Conservation (phyloP, 257 asterid species). For the Verbascum thapsus region DNA sequence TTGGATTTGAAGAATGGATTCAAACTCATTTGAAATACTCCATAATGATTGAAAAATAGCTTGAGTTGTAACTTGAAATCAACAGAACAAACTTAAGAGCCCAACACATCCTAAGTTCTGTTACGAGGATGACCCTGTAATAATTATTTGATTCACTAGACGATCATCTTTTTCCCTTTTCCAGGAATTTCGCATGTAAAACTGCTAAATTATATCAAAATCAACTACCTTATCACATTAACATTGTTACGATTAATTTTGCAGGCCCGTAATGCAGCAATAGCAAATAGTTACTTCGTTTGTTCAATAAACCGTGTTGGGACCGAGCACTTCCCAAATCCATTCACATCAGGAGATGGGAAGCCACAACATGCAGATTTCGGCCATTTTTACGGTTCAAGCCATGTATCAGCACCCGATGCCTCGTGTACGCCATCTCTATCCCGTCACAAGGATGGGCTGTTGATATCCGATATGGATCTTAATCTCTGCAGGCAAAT, state of each 20-base stretch:
- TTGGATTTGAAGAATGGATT: too few relatives aligned
- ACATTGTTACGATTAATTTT: slow-evolving; percentile 14
- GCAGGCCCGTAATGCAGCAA: slow-evolving; percentile 97
- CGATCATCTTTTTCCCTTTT: too few relatives aligned
- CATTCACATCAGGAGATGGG: slow-evolving; percentile 97
- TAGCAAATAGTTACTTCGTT: slow-evolving; percentile 81
- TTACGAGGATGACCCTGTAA: too few relatives aligned
- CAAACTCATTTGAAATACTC: too few relatives aligned
- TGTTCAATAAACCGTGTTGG: slow-evolving; percentile 87
- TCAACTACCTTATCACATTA: background rate
- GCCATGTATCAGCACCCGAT: slow-evolving; percentile 87
- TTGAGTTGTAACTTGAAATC: too few relatives aligned
- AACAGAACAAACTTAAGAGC: too few relatives aligned
- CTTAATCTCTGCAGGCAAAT: slow-evolving; percentile 87
- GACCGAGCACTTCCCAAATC: slow-evolving; percentile 81
- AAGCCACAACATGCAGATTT: slow-evolving; percentile 86
- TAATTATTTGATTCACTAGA: too few relatives aligned
- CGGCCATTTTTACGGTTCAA: slow-evolving; percentile 95
- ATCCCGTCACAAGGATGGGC: slow-evolving; percentile 57
- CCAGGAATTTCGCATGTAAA: too few relatives aligned
- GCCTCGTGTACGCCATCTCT: slow-evolving; percentile 90
- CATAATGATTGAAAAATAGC: too few relatives aligned
- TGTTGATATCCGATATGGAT: slow-evolving; percentile 80
- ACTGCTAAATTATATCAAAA: too few relatives aligned
- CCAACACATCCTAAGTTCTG: too few relatives aligned